These are phyloP conservation scores for Limnanthes douglasii DNA, from an alignment of 345 rosid species.

Conservation along the genomic window DNA sequence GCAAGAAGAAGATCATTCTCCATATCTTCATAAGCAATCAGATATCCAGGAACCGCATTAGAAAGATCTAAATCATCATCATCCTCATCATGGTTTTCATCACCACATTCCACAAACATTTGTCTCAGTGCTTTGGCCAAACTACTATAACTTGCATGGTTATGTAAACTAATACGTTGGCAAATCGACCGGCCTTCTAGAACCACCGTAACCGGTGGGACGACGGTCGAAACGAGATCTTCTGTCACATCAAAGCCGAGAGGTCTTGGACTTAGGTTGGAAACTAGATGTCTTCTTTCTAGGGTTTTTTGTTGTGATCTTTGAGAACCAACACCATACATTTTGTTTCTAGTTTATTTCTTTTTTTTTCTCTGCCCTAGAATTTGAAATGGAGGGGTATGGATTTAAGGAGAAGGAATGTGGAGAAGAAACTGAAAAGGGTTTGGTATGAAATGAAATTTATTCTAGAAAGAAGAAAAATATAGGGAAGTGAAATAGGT, in stretches of 20 bases:
- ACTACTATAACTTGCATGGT: conserved; percentile 67
- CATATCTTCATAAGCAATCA: conserved; percentile 77
- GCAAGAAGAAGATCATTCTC: conserved; percentile 92
- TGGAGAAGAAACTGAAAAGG: conserved; percentile 12
- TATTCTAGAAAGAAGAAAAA: conserved; percentile 4
- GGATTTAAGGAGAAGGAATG: conserved; percentile 5
- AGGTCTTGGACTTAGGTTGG: conserved; percentile 14
- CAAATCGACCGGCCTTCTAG: conserved; percentile 89
- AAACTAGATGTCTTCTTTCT: conserved; percentile 34
- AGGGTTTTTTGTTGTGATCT: conserved; percentile 34
- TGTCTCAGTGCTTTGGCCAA: conserved; percentile 68
- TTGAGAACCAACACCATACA: conserved; percentile 33
- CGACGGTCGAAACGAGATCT: conserved; percentile 45
- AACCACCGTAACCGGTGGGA: conserved; percentile 74
- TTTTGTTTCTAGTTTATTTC: conserved; percentile 1
- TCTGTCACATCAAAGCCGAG: conserved; percentile 34
- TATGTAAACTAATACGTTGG: conserved; percentile 66
- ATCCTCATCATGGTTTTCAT: conserved; percentile 6
- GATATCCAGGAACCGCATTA: conserved; percentile 74
- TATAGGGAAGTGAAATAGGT: conserved; percentile 3
- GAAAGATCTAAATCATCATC: conserved; percentile 48
- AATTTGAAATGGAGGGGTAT: too few species aligned
- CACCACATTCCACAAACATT: conserved; percentile 55
- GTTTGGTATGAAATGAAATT: conserved; percentile 12
- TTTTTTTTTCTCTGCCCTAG: not conserved